Conservation (phyloP, 2,329 filamentous ascomycete species). For the Raffaelea ambrosiae region DNA sequence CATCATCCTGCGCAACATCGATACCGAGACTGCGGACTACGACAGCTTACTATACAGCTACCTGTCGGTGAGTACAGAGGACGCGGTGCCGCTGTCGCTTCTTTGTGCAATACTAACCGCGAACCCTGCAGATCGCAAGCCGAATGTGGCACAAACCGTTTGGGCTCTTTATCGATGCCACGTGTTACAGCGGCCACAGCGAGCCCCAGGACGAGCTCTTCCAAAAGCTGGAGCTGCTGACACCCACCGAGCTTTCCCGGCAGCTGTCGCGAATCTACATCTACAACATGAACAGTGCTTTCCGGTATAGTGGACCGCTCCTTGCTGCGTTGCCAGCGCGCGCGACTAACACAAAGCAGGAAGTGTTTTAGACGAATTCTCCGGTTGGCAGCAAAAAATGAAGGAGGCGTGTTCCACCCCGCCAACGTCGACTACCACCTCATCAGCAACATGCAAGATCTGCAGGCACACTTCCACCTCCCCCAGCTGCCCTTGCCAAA, state of each 20-base stretch:
- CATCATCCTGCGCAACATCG: slow-evolving; percentile 59
- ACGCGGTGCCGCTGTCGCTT: neutral
- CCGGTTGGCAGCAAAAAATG: slow-evolving; percentile 52
- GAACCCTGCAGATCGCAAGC: slow-evolving; percentile 48
- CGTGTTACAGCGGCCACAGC: slow-evolving; percentile 59
- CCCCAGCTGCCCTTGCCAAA: slow-evolving; percentile 59
- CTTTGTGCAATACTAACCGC: neutral
- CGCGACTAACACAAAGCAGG: slow-evolving; percentile 18
- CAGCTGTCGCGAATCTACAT: slow-evolving; percentile 56
- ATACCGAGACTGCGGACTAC: slow-evolving; percentile 55
- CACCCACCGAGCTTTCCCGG: slow-evolving; percentile 50
- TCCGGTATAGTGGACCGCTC: slow-evolving; percentile 37
- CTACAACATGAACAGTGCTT: slow-evolving; percentile 67
- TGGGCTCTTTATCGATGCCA: slow-evolving; percentile 59
- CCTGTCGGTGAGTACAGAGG: slow-evolving; percentile 43
- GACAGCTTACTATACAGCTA: slow-evolving; percentile 61
- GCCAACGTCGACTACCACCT: slow-evolving; percentile 59
- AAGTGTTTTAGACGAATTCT: slow-evolving; percentile 59
- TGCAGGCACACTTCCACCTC: slow-evolving; percentile 59
- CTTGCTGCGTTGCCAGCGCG: neutral
- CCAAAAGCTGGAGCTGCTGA: slow-evolving; percentile 53
- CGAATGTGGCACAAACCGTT: slow-evolving; percentile 63
- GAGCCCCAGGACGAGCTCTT: slow-evolving; percentile 59
- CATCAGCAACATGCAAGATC: slow-evolving; percentile 55
- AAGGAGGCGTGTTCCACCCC: slow-evolving; percentile 52